phyloP scores from a whole-genome alignment of 2,329 filamentous ascomycete genomes.

The Mollisiaceae sp. region DNA sequence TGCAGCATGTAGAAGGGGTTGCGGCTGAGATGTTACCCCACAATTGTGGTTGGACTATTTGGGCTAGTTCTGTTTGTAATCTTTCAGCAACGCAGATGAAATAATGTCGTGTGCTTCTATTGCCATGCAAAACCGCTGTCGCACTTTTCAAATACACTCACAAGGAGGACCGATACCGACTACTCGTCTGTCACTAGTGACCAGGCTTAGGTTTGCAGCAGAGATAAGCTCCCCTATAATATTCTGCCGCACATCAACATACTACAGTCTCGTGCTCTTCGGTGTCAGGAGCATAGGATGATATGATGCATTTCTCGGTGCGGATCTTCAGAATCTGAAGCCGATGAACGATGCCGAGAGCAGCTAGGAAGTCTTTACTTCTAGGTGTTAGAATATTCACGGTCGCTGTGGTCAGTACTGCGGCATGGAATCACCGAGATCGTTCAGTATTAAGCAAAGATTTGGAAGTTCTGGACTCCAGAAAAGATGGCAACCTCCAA shows the following conservation, averaged over 20 bases:
- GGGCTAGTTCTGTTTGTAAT: too few species aligned
- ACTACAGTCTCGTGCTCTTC: too few species aligned
- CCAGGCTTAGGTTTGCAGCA: neutral
- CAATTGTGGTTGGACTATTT: too few species aligned
- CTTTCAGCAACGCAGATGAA: too few species aligned
- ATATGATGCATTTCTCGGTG: neutral
- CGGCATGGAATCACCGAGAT: slow-evolving; percentile 1
- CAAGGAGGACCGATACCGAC: neutral
- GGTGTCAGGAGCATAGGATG: too few species aligned
- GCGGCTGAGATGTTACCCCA: too few species aligned
- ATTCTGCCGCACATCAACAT: too few species aligned
- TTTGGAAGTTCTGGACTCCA: neutral
- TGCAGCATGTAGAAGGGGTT: too few species aligned
- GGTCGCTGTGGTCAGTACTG: neutral
- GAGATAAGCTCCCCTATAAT: neutral
- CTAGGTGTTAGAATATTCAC: neutral
- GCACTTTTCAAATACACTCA: neutral
- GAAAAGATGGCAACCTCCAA: neutral
- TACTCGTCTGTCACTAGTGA: neutral
- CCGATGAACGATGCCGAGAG: neutral
- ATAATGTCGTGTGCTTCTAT: too few species aligned
- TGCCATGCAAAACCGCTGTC: too few species aligned
- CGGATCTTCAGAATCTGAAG: neutral
- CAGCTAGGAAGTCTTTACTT: neutral
- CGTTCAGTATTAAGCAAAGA: neutral